phyloP scores from a whole-genome alignment of 768 basidiomycete genomes.

The Mycena maculata region DNA sequence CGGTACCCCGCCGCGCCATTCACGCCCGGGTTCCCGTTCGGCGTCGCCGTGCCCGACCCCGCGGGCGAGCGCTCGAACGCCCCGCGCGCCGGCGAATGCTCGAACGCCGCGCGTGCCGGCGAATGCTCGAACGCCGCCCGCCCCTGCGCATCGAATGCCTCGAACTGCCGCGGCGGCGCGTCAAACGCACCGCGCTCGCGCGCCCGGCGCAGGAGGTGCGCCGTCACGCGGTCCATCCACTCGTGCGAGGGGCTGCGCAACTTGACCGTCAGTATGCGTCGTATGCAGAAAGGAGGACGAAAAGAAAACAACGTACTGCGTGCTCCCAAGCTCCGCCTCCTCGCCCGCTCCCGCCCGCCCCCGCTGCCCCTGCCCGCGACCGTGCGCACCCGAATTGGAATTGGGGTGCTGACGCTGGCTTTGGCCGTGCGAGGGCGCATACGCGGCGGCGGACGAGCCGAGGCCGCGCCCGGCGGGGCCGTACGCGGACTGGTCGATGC shows the following conservation, averaged over 20 bases:
- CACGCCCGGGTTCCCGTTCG: background rate
- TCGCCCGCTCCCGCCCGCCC: background rate
- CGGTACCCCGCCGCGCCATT: no score
- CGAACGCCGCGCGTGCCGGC: no score
- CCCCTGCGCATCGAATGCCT: no score
- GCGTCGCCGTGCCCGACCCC: background rate
- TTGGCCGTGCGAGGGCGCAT: background rate
- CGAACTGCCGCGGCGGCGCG: no score
- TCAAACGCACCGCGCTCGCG: constrained; percentile 17
- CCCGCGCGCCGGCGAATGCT: constrained; percentile 14
- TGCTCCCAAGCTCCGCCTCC: constrained; percentile 35
- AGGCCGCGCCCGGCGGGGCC: constrained; percentile 77
- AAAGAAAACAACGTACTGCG: constrained; percentile 1
- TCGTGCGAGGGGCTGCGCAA: constrained; percentile 79
- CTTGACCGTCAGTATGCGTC: no score
- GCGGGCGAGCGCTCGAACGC: constrained; percentile 17
- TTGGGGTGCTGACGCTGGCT: background rate
- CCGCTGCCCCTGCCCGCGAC: background rate
- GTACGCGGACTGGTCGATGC: constrained; percentile 85
- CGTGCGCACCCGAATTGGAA: background rate
- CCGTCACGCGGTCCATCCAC: constrained; percentile 80
- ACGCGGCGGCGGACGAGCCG: constrained; percentile 42
- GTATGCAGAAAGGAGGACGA: background rate
- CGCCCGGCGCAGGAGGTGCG: constrained; percentile 49
- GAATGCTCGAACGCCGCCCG: background rate